Evolutionary conservation across 2,329 filamentous ascomycete species (phyloP), one percentile per base, ranked within the genome.

Genomic region (Sphaceloma murrayae): DNA sequence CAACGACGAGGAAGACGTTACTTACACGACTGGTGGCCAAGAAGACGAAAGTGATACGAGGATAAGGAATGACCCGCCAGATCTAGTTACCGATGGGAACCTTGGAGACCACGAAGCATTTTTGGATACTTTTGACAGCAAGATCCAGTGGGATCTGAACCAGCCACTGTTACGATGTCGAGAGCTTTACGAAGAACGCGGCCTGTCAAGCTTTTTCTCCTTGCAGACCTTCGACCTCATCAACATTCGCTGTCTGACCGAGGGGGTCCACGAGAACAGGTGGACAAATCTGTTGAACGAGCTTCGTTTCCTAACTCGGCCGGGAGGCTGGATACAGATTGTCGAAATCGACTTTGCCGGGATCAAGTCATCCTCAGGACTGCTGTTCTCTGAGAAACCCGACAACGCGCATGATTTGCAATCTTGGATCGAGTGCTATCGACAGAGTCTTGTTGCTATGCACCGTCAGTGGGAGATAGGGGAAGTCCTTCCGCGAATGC

Each of bases 291-390:
- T 93, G 61, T 61, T 91, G 51, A 68, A 70, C 52, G 86, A 93
- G 53, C 82, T 91, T 49, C 73, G 75, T 51, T 72, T 76, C 19
- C 73, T 84, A 3, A 65, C 85, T 51, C 79, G 75, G 38, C 79
- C 78, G 7, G 81, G 80, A 2, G 85, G 86, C 1, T 93, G 85
- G 84, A 75, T 80, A 48, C 85, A 93, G 56, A 78, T 91, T 70
- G 75, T 82, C 14, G 86, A 93, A 57, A 75, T 86, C 56, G 86
- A 91, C 56, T 81, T 79, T 61, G 86, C 85, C 53, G 36, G 36
- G 13, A 77, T 83, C 13, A 85, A 93, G 59, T 91, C 84, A 1
- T 78, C 89, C 53, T 89, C 85, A 54, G 85, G 86, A 2, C 78
- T 75, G n/a, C 65, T 93, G 53, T 6, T n/a, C 10, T 9, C 2